phyloP scores from a whole-genome alignment of 139 green algal genomes.

The Coelastrella sp. region DNA sequence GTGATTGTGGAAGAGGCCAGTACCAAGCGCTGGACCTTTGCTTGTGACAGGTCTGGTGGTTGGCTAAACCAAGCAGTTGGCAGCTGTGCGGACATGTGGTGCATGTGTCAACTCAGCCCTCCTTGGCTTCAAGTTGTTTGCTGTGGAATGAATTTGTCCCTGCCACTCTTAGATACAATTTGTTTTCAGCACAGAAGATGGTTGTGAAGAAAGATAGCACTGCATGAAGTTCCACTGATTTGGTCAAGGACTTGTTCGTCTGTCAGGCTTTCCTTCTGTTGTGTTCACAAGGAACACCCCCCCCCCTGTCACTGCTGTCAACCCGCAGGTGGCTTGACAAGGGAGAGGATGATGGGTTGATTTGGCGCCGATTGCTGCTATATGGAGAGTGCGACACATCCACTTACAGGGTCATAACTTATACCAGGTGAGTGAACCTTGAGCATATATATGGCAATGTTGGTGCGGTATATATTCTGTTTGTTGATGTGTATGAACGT shows the following conservation, averaged over 20 bases:
- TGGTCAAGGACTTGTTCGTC: no score
- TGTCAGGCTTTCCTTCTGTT: neutral
- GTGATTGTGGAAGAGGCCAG: constrained; percentile 60
- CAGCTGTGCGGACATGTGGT: no score
- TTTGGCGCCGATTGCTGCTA: constrained; percentile 56
- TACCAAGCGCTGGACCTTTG: constrained; percentile 55
- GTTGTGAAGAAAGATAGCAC: no score
- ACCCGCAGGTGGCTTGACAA: constrained; percentile 66
- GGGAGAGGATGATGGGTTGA: constrained; percentile 64
- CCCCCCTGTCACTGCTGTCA: neutral
- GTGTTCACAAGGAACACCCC: neutral
- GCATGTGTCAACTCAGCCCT: no score
- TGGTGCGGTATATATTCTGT: no score
- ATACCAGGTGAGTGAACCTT: constrained; percentile 29
- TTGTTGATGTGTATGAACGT: no score
- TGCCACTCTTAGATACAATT: no score
- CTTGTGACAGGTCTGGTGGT: constrained; percentile 60
- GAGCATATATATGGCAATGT: no score
- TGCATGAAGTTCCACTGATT: no score
- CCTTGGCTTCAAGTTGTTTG: no score
- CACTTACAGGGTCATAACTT: constrained; percentile 57
- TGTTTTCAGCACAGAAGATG: no score
- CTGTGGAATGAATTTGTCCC: no score
- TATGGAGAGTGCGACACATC: constrained; percentile 23
- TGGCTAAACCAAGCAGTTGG: neutral